Evolutionary conservation across 2,329 filamentous ascomycete species (phyloP), one percentile per base, ranked within the genome.

Genomic region (Curvularia spicifera): DNA sequence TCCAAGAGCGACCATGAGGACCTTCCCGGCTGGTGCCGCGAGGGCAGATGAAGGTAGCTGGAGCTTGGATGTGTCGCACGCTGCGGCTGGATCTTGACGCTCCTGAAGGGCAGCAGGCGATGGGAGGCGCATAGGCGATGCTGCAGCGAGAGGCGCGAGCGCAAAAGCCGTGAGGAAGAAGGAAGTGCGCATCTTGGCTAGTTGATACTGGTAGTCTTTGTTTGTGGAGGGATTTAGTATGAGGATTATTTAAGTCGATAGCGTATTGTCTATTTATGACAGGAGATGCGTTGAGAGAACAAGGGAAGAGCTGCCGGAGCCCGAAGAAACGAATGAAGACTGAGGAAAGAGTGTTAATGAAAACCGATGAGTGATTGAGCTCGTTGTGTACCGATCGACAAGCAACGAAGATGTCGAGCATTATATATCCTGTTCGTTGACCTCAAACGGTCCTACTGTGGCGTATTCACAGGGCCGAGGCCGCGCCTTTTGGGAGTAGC

Each of bases 1-100:
- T 53, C 82, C 82, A 20, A 82, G 61, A 5, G 78, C 78, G 49
- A 84, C 68, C 60, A 80, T 77, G 56, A 80, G 74, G 48, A 84
- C 78, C 8, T 60, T 56, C 26, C 72, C 60, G 60, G 68, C 65
- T 4, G 67, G 50, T 7, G 66, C 53, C 6, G 71, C 60, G 15
- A 76, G 64, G 12, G 62, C 64, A 51, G 60, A 74, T 31, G 64
- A 18, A 7, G 74, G 74, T 51, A 73, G 73, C 12, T 58, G 29
- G 22, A 70, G 18, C 22, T 33, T 53, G 15, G 59, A 52, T 29
- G 75, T 65, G 51, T 73, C 63, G 62, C 74, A 35, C 49, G 51
- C 55, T 1, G 51, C 3, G 31, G 50, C 26, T 53, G 29, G 29
- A 13, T 31, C 55, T 47, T 72, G 69, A 48, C 65, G 61, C 29